Conservation (phyloP, 306 rosid genomes). For the Vicia sativa region DNA sequence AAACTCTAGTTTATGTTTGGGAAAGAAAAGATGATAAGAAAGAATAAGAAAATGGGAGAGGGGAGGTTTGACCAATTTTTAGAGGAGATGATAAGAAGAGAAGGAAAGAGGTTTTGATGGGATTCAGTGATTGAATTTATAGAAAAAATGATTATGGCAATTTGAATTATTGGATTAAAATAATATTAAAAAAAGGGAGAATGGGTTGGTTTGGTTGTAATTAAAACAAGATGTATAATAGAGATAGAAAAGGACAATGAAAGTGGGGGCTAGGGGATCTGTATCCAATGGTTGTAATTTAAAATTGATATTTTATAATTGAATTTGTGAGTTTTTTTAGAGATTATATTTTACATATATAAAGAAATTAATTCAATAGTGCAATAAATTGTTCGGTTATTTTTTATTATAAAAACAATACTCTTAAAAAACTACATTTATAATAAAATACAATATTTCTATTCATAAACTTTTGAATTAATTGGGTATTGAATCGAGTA, state of each 20-base stretch:
- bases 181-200: constrained; percentile 30
- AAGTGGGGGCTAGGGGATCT: constrained; percentile 5
- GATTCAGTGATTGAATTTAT: constrained; percentile 57
- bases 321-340: no score
- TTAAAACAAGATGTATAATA: neutral
- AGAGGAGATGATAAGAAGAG: constrained; percentile 46
- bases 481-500: no score
- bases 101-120: constrained; percentile 60
- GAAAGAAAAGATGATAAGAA: constrained; percentile 28
- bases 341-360: no score
- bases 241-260: constrained; percentile 10
- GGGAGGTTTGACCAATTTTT: constrained; percentile 34
- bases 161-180: constrained; percentile 31
- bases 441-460: no score
- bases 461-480: no score
- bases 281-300: neutral
- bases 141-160: constrained; percentile 39
- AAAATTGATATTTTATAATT: neutral
- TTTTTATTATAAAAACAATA: no score
- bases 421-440: no score
- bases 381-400: no score
- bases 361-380: no score
- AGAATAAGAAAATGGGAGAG: constrained; percentile 19
- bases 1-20: neutral
- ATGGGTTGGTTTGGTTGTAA: constrained; percentile 10